Percentiles rank a stretch among this genome's conserved stretches.
Evolutionary conservation across 2,329 filamentous ascomycete species (phyloP).

Genomic region (Scedosporium minutisporum): DNA sequence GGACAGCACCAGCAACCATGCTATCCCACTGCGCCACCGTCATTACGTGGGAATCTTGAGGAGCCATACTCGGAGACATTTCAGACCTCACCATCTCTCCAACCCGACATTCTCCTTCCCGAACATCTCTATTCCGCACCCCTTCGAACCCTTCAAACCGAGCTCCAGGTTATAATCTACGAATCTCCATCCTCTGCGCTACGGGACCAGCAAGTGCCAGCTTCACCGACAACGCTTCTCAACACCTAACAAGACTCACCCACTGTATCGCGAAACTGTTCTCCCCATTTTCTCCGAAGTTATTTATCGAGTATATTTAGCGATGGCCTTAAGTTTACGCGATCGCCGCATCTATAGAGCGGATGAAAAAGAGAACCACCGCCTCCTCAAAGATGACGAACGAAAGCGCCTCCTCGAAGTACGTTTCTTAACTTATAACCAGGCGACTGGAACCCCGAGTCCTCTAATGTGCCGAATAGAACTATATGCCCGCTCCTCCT

Average conservation of each 20-base stretch:
- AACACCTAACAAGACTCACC: neutral
- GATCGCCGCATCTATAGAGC: conserved; percentile 29
- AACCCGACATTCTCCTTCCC: neutral
- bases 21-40: neutral
- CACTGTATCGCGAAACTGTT: neutral
- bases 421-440: conserved; percentile 6
- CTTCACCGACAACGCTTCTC: neutral
- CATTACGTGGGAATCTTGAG: neutral
- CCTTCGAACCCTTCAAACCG: too few relatives aligned
- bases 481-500: neutral
- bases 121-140: too few relatives aligned
- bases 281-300: neutral
- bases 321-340: conserved; percentile 18
- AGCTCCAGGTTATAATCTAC: too few relatives aligned
- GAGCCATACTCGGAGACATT: neutral
- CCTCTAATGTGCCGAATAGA: neutral
- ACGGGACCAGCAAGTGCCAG: too few relatives aligned
- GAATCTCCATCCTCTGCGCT: too few relatives aligned
- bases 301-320: neutral
- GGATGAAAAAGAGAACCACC: conserved; percentile 26
- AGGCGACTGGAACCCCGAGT: too few relatives aligned
- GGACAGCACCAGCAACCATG: neutral
- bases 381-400: conserved; percentile 24
- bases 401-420: conserved; percentile 27
- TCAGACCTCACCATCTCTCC: neutral